Evolutionary conservation across 139 green algal genomes (phyloP).

Genomic region (Micractinium conductrix): DNA sequence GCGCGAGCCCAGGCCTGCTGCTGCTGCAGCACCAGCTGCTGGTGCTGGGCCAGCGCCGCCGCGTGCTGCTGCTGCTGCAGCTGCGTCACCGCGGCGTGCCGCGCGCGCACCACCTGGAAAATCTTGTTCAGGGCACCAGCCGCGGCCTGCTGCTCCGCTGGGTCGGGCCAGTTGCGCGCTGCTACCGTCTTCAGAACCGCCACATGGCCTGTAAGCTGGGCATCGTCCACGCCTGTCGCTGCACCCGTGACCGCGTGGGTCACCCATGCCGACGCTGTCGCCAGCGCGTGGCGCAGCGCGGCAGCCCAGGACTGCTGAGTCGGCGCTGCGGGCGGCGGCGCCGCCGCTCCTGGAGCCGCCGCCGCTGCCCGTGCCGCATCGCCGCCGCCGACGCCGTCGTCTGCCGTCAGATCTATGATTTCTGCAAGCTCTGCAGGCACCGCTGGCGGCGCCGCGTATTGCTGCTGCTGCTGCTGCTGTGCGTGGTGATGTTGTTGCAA

Average conservation of each 20-base stretch:
- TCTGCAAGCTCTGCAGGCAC: not conserved
- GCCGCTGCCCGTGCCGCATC: not conserved
- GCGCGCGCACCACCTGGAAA: too few species aligned
- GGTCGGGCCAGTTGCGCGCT: not conserved
- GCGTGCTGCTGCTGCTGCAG: not conserved
- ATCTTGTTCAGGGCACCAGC: too few species aligned
- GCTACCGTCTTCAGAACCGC: not conserved
- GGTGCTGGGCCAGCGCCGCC: not conserved
- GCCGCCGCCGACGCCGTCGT: not conserved
- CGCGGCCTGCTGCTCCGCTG: not conserved
- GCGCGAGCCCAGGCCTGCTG: too few species aligned
- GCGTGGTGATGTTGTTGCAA: not conserved
- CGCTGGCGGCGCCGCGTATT: too few species aligned
- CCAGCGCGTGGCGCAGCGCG: not conserved
- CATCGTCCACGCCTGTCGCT: too few species aligned
- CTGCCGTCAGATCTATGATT: not conserved
- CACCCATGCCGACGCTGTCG: not conserved
- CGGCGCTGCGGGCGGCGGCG: not conserved
- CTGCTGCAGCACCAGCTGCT: not conserved
- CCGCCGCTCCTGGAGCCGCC: not conserved
- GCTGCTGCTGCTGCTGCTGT: slow-evolving; percentile 9
- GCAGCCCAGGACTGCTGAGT: not conserved
- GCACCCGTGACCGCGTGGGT: not conserved
- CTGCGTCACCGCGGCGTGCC: too few species aligned
- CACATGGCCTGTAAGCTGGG: too few species aligned